phyloP scores from a whole-genome alignment of 352 stramenopile genomes.

The Globisporangium acanthophoron region DNA sequence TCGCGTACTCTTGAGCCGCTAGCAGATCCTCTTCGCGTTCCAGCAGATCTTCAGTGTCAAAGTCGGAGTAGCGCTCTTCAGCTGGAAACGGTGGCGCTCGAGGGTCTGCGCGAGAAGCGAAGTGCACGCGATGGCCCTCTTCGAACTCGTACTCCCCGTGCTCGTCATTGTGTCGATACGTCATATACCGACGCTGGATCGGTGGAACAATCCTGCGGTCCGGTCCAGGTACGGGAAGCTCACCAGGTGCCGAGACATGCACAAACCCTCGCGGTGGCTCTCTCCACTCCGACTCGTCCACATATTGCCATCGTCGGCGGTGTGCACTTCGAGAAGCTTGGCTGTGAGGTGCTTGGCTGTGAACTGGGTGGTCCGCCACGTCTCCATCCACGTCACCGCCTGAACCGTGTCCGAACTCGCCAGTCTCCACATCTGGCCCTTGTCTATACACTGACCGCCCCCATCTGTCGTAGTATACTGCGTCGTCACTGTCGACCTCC shows the following conservation, averaged over 20 bases:
- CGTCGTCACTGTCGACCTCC: constrained; percentile 2
- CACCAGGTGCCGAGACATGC: not conserved
- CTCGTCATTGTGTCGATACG: not conserved
- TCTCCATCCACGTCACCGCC: constrained; percentile 1
- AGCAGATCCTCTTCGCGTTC: constrained; percentile 12
- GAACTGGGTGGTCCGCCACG: not conserved
- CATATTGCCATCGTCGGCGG: constrained; percentile 7
- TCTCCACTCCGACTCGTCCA: constrained; percentile 10
- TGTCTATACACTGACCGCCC: constrained; percentile 11
- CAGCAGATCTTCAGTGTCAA: constrained; percentile 9
- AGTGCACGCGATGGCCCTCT: not conserved
- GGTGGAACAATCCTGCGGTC: not conserved
- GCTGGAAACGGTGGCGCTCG: not conserved
- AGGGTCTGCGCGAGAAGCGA: not conserved
- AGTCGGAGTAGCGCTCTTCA: constrained; percentile 4
- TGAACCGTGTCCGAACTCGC: constrained; percentile 1
- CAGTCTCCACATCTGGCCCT: not conserved
- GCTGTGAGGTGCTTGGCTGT: not conserved
- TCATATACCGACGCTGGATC: not conserved
- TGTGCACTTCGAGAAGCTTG: not conserved
- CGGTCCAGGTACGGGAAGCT: not conserved
- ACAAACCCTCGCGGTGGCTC: constrained; percentile 4
- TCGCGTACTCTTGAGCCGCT: constrained; percentile 4
- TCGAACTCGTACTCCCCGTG: constrained; percentile 1
- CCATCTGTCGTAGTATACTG: constrained; percentile 12